Conservation (phyloP, 2,329 filamentous ascomycete species). For the Paracorniculantispora psalliotae region DNA sequence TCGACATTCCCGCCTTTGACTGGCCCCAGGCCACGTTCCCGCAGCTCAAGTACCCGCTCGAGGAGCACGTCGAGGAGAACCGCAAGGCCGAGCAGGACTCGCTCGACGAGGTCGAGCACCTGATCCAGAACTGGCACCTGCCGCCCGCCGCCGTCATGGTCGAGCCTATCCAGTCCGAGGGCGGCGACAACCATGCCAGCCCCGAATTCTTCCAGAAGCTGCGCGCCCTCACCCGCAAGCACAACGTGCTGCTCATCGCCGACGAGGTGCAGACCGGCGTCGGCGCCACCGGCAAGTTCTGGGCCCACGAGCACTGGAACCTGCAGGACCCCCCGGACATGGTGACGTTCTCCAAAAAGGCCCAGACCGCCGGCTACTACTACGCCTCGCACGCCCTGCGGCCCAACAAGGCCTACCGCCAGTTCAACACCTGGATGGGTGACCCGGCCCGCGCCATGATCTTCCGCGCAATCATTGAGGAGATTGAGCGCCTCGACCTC, state of each 20-base stretch:
- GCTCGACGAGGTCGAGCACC: conserved; percentile 74
- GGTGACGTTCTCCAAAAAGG: conserved; percentile 94
- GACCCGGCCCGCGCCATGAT: conserved; percentile 80
- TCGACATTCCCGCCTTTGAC: conserved; percentile 91
- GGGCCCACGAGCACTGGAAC: conserved; percentile 95
- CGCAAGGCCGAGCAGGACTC: conserved; percentile 74
- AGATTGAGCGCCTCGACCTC: conserved; percentile 72
- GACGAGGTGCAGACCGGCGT: conserved; percentile 94
- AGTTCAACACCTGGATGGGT: conserved; percentile 98
- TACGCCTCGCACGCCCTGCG: conserved; percentile 73
- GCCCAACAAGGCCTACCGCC: conserved; percentile 89
- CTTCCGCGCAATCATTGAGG: conserved; percentile 79
- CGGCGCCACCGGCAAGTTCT: conserved; percentile 89
- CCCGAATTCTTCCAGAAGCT: conserved; percentile 82
- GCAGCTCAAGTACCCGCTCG: conserved; percentile 77
- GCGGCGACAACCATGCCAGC: conserved; percentile 89
- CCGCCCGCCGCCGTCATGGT: conserved; percentile 78
- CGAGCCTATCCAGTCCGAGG: conserved; percentile 90
- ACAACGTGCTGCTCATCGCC: conserved; percentile 80
- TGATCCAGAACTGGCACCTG: conserved; percentile 73
- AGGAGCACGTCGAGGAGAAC: conserved; percentile 75
- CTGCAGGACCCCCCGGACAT: conserved; percentile 77
- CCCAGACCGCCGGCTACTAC: conserved; percentile 90
- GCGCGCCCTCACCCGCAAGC: conserved; percentile 70
- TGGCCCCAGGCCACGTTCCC: conserved; percentile 92